Conservation (phyloP, 345 rosid species). For the Arabidopsis suecica region DNA sequence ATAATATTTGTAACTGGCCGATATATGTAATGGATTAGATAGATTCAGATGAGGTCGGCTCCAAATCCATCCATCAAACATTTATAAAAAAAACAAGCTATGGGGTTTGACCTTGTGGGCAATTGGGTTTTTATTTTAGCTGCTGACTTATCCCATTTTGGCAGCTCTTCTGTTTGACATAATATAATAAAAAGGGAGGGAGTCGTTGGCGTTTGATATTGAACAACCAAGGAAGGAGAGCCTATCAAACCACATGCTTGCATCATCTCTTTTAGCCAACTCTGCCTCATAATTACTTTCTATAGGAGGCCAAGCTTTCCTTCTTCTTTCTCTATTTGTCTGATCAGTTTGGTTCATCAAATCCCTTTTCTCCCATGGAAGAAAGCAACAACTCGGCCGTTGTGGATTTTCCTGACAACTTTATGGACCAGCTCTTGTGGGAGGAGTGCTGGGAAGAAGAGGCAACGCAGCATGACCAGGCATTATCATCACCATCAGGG, state of each 20-base stretch:
- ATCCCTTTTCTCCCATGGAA: constrained; percentile 26
- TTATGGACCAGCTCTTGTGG: constrained; percentile 39
- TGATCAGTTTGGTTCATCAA: constrained; percentile 12
- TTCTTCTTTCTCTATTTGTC: constrained; percentile 16
- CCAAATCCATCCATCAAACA: not conserved
- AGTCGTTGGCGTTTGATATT: constrained; percentile 40
- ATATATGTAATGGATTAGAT: not conserved
- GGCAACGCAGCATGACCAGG: not conserved
- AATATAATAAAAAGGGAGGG: constrained; percentile 10
- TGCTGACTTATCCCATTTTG: constrained; percentile 41
- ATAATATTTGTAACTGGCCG: constrained; percentile 12
- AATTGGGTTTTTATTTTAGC: constrained; percentile 40
- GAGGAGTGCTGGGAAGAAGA: constrained; percentile 30
- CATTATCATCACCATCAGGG: constrained; percentile 42
- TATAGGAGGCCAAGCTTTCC: not conserved
- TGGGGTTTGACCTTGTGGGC: constrained; percentile 36
- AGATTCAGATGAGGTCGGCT: constrained; percentile 32
- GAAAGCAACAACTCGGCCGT: constrained; percentile 36
- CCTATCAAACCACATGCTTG: constrained; percentile 18
- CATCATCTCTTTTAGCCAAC: constrained; percentile 27
- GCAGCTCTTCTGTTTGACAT: constrained; percentile 28
- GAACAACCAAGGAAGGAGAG: constrained; percentile 32
- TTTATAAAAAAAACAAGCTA: constrained; percentile 1
- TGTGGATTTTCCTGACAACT: constrained; percentile 35
- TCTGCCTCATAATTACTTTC: not conserved